Percentiles rank a stretch among this genome's conserved stretches.
Evolutionary conservation across 73 alveolate genomes (phyloP).

Genomic region (Paraurostyla sp.): DNA sequence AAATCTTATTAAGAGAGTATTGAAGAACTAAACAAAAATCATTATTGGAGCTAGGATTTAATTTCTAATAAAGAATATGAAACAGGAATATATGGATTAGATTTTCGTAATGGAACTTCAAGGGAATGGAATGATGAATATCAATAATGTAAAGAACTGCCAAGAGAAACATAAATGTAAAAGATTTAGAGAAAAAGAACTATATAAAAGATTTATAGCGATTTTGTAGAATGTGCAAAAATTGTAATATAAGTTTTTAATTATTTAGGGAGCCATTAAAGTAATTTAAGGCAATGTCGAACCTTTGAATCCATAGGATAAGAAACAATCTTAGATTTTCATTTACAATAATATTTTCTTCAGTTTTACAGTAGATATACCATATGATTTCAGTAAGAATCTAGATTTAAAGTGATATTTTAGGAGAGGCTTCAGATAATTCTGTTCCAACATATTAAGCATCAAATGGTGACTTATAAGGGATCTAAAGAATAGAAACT

Average conservation of each 20-base stretch:
- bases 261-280: constrained; percentile 81
- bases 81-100: constrained; percentile 77
- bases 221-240: constrained; percentile 90
- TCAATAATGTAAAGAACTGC: constrained; percentile 83
- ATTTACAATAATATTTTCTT: constrained; percentile 89
- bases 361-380: constrained; percentile 81
- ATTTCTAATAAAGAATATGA: constrained; percentile 28
- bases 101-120: constrained; percentile 62
- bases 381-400: constrained; percentile 54
- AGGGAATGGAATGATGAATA: constrained; percentile 96
- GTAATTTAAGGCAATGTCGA: constrained; percentile 78
- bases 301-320: constrained; percentile 91
- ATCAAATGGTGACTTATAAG: constrained; percentile 85
- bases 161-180: constrained; percentile 73
- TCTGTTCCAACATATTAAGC: constrained; percentile 84
- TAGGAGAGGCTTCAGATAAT: constrained; percentile 67
- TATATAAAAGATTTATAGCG: constrained; percentile 81
- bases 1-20: background rate
- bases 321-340: constrained; percentile 76
- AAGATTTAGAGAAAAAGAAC: constrained; percentile 90
- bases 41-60: background rate
- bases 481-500: constrained; percentile 75
- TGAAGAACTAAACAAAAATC: background rate
- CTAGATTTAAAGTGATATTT: background rate
- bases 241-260: background rate